Conservation (phyloP, 768 basidiomycete genomes). For the Mycena indigotica region DNA sequence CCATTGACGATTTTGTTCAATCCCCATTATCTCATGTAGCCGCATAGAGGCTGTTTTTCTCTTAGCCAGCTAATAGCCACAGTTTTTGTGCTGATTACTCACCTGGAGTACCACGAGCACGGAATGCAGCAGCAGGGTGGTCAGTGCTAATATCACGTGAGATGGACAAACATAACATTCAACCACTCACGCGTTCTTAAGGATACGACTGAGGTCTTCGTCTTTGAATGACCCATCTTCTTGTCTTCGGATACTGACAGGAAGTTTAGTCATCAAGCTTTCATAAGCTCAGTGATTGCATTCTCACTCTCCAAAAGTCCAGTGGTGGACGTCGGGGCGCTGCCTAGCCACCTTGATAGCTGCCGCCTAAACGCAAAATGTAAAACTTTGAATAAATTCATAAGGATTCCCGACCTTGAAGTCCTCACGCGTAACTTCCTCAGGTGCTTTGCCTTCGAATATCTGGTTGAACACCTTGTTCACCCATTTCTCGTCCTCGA, state of each 20-base stretch:
- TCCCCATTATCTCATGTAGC: constrained; percentile 83
- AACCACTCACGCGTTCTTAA: constrained; percentile 66
- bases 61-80: background rate
- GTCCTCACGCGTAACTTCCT: constrained; percentile 41
- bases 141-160: constrained; percentile 54
- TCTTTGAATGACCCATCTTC: constrained; percentile 66
- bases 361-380: constrained; percentile 55
- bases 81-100: constrained; percentile 9
- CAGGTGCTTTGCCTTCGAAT: constrained; percentile 56
- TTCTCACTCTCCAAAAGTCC: constrained; percentile 71
- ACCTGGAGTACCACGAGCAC: constrained; percentile 75
- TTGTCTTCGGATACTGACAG: constrained; percentile 59
- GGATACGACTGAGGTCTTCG: constrained; percentile 63
- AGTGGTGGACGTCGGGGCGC: constrained; percentile 55
- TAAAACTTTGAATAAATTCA: background rate
- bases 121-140: constrained; percentile 70
- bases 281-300: constrained; percentile 20
- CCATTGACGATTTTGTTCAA: constrained; percentile 75
- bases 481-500: constrained; percentile 73
- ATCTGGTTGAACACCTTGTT: constrained; percentile 46
- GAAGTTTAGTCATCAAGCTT: background rate
- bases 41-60: constrained; percentile 58
- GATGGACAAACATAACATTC: background rate
- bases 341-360: constrained; percentile 39
- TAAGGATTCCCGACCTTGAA: constrained; percentile 9